Base-by-base conservation (phyloP, 805 yeast species). In the Candida endomychidarum region DNA sequence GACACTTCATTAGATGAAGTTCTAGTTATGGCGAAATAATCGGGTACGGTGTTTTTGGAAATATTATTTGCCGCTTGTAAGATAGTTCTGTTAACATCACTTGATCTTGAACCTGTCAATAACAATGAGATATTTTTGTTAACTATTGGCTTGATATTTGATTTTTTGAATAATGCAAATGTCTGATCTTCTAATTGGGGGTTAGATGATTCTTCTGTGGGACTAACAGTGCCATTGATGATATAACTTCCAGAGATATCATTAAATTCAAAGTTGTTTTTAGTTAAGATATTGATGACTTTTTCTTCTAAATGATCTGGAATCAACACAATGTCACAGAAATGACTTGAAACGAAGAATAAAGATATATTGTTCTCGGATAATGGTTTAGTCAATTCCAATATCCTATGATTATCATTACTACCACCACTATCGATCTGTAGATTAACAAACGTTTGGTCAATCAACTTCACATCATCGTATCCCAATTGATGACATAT, bases 361-460 rank as follows among this genome's bases (percentile, higher is more conserved):
- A 81, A 63, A 2, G 86, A 72, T 21, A 81, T 78, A 12, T 67
- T 70, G 34, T 77, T 77, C 26, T 66, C 63, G 0, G 83, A 72
- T n/a, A 81, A 59, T 0, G 86, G 86, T 37, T 67, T 65, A 1
- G 83, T 78, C 27, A 81, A 58, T 40, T 75, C 77, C 33, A 81
- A 55, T 11, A 81, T 79, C 29, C 81, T 60, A 27, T 71, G 68
- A 28, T 61, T 53, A 20, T 38, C 37, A 48, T 67, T 71, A 14
- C 67, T 63, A 0, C 86, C 85, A 48, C 78, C 84, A 40, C 77
- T 74, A 43, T 79, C 80, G 3, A 81, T 75, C 47, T 78, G 83
- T 18, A 81, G 57, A n/a, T 70, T 72, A 20, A 77, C 57, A 49
- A 74, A 81, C 10, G 62, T 59, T 14, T 70, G 73, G 2, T 63